phyloP scores from a whole-genome alignment of 352 stramenopile species.

The Poterioochromonas sp. region DNA sequence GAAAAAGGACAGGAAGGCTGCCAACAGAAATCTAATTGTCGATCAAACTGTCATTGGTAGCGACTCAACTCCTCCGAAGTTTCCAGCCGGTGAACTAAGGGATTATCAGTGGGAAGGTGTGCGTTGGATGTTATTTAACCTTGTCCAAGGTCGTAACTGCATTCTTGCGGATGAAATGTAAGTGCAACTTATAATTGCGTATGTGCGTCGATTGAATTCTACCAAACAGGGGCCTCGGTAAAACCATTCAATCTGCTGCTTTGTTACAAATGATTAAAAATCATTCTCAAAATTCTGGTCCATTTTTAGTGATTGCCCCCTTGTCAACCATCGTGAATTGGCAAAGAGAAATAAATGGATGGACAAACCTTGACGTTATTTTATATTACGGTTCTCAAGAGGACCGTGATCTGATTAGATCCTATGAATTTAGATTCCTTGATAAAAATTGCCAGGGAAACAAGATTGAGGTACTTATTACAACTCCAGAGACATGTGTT shows the following conservation, averaged over 20 bases:
- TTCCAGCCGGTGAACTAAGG: slow-evolving; percentile 74
- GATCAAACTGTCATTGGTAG: not conserved
- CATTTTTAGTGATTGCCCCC: slow-evolving; percentile 93
- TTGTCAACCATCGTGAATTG: slow-evolving; percentile 97
- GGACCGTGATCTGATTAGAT: slow-evolving; percentile 78
- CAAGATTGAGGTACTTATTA: slow-evolving; percentile 93
- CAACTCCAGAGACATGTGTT: slow-evolving; percentile 90
- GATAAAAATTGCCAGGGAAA: slow-evolving; percentile 47
- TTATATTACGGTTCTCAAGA: slow-evolving; percentile 93
- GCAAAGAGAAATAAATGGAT: slow-evolving; percentile 94
- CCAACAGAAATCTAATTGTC: not conserved
- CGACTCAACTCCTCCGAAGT: not conserved
- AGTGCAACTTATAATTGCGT: slow-evolving; percentile 51
- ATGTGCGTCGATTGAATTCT: slow-evolving; percentile 14
- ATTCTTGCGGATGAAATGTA: slow-evolving; percentile 74
- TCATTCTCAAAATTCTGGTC: slow-evolving; percentile 71
- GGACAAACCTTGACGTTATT: slow-evolving; percentile 94
- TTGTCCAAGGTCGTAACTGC: slow-evolving; percentile 36
- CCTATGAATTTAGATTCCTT: slow-evolving; percentile 86
- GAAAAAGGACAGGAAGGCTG: no score
- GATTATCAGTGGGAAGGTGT: slow-evolving; percentile 97
- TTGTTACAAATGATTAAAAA: slow-evolving; percentile 85
- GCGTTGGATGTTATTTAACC: slow-evolving; percentile 91
- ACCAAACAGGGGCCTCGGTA: no score
- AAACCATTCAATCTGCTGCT: slow-evolving; percentile 72